A percentile compares a stretch with the other conserved stretches of the same genome.
These are phyloP conservation scores for Alternaria sp. DNA, from an alignment of 2,329 filamentous ascomycete genomes.

Conservation along the genomic window DNA sequence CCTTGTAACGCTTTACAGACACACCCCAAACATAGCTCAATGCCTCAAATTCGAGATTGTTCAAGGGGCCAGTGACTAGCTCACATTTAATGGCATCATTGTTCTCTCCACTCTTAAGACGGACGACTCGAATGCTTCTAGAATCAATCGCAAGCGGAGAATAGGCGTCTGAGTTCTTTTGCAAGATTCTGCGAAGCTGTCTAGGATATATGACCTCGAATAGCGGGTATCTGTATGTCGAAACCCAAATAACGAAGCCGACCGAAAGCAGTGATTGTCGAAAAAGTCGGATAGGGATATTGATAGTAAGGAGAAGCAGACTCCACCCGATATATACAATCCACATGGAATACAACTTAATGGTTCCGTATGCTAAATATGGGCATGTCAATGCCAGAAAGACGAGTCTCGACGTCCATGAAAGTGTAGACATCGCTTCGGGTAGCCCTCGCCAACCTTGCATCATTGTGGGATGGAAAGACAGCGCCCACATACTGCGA, in stretches of 20 bases:
- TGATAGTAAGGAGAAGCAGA: not conserved
- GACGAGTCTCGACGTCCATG: not conserved
- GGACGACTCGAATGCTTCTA: not conserved
- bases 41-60: slow-evolving; percentile 13
- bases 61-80: not conserved
- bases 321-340: not conserved
- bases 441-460: not conserved
- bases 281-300: not conserved
- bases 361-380: not conserved
- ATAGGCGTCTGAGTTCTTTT: slow-evolving; percentile 8
- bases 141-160: not conserved
- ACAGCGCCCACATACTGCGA: not conserved
- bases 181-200: not conserved
- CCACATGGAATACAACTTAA: not conserved
- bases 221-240: slow-evolving; percentile 6
- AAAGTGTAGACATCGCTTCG: not conserved
- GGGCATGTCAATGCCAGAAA: not conserved
- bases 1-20: not conserved
- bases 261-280: not conserved
- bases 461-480: not conserved
- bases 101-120: not conserved
- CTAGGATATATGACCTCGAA: slow-evolving; percentile 9
- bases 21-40: slow-evolving; percentile 20
- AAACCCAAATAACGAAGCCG: slow-evolving; percentile 5
- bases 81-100: slow-evolving; percentile 11